Evolutionary conservation across 1,139 yeast species (phyloP).

Genomic region (Suhomyces terraborum): DNA sequence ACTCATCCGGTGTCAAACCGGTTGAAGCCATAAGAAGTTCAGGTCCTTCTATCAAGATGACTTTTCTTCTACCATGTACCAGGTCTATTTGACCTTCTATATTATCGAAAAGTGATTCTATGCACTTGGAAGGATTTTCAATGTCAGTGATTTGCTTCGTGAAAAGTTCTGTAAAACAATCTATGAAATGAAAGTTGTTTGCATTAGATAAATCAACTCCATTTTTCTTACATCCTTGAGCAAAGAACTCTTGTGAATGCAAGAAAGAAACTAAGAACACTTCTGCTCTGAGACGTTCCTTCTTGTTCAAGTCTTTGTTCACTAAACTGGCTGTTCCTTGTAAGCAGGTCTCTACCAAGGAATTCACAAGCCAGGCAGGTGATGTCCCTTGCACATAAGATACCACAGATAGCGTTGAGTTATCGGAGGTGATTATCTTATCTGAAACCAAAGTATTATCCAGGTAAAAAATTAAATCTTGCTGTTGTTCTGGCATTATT

Average conservation of each 20-base stretch:
- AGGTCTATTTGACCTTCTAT: slow-evolving; percentile 13
- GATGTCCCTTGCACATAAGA: slow-evolving; percentile 64
- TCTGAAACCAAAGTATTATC: slow-evolving; percentile 52
- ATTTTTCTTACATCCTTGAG: slow-evolving; percentile 43
- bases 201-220: slow-evolving; percentile 40
- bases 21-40: slow-evolving; percentile 54
- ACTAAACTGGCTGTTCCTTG: slow-evolving; percentile 43
- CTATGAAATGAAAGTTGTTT: slow-evolving; percentile 43
- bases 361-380: slow-evolving; percentile 64
- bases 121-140: slow-evolving; percentile 16
- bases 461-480: slow-evolving; percentile 58
- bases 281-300: slow-evolving; percentile 25
- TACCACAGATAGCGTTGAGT: slow-evolving; percentile 43
- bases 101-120: slow-evolving; percentile 27
- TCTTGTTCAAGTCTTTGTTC: slow-evolving; percentile 34
- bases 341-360: slow-evolving; percentile 48
- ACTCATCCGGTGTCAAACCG: slow-evolving; percentile 29
- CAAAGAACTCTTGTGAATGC: slow-evolving; percentile 39
- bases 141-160: slow-evolving; percentile 31
- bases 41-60: slow-evolving; percentile 48
- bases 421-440: slow-evolving; percentile 22
- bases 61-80: slow-evolving; percentile 17
- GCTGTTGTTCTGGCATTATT: slow-evolving; percentile 41
- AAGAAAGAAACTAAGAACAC: slow-evolving; percentile 48
- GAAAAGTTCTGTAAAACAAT: slow-evolving; percentile 47